Evolutionary conservation across 306 rosid genomes (phyloP).

Genomic region (Lablab purpureus): DNA sequence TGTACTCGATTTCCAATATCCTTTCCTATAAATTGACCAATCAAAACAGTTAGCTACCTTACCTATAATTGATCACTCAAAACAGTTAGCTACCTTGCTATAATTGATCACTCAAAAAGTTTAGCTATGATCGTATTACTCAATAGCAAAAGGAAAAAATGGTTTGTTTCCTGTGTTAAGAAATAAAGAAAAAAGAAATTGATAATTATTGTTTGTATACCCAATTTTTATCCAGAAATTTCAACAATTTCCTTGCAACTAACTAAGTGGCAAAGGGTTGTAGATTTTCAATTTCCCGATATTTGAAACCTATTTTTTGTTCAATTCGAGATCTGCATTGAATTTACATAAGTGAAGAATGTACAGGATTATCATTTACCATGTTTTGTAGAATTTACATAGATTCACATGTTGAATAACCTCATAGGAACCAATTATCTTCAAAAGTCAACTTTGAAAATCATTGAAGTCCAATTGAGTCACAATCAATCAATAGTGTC

Average conservation of each 20-base stretch:
- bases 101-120: neutral
- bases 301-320: neutral
- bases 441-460: neutral
- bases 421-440: neutral
- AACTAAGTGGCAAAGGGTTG: constrained; percentile 1
- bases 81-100: constrained; percentile 12
- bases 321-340: constrained; percentile 8
- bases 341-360: neutral
- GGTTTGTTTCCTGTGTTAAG: constrained; percentile 15
- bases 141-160: neutral
- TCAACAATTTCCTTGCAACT: neutral
- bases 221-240: constrained; percentile 21
- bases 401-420: neutral
- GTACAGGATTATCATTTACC: neutral
- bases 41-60: constrained; percentile 15
- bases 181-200: neutral
- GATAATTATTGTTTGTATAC: neutral
- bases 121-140: constrained; percentile 32
- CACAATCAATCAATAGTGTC: neutral
- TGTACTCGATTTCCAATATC: constrained; percentile 81
- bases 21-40: constrained; percentile 65
- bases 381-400: neutral
- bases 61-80: neutral
- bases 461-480: neutral
- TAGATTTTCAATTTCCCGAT: neutral